Percentiles rank a stretch among this genome's conserved stretches.
phyloP scores from a whole-genome alignment of 805 yeast species.

The Dipodascus albidus region DNA sequence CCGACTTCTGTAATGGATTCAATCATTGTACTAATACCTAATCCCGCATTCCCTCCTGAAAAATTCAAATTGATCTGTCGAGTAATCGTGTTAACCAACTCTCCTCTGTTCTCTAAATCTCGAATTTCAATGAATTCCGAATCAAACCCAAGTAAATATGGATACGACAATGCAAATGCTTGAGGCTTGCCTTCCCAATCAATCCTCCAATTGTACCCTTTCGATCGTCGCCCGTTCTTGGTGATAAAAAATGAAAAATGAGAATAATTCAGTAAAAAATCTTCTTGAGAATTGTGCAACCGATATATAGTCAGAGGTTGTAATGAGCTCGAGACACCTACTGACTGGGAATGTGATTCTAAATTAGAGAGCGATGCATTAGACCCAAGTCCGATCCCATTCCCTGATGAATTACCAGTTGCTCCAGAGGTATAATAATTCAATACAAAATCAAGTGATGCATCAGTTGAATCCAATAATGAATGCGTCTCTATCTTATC shows the following conservation, averaged over 20 bases:
- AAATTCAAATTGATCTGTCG: background rate
- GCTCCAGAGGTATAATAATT: background rate
- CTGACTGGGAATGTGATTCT: background rate
- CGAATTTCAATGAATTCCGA: constrained; percentile 83
- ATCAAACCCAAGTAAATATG: constrained; percentile 86
- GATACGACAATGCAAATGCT: constrained; percentile 86
- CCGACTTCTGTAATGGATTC: constrained; percentile 52
- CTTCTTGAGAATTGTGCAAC: constrained; percentile 79
- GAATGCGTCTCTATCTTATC: constrained; percentile 62
- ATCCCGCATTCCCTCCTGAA: background rate
- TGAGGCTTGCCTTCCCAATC: constrained; percentile 97
- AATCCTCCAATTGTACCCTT: constrained; percentile 81
- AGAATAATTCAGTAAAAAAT: constrained; percentile 78
- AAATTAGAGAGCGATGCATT: background rate
- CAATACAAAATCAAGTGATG: constrained; percentile 85
- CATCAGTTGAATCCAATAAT: constrained; percentile 91
- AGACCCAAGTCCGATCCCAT: background rate
- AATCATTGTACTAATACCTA: background rate
- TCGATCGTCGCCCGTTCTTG: constrained; percentile 91
- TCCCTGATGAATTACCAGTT: background rate
- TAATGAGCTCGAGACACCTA: constrained; percentile 44
- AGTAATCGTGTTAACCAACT: background rate
- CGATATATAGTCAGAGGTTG: constrained; percentile 83
- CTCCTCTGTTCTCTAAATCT: constrained; percentile 50
- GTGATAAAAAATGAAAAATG: constrained; percentile 93